Evolutionary conservation across 169 alveolate genomes (phyloP).

Genomic region (Prorocentrum cordatum): DNA sequence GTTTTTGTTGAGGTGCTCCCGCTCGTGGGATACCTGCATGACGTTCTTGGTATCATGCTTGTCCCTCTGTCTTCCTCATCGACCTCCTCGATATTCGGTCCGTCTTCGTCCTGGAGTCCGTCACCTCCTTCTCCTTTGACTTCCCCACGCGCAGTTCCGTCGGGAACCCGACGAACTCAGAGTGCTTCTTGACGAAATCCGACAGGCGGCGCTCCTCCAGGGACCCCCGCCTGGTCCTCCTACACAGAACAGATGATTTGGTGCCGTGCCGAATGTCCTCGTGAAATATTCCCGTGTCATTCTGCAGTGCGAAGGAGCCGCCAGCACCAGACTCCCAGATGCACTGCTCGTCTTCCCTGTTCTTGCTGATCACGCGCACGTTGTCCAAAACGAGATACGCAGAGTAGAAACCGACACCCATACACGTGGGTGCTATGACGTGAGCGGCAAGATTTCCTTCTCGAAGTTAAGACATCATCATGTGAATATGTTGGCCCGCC

Average conservation of each 20-base stretch:
- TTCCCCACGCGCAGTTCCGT: slow-evolving; percentile 93
- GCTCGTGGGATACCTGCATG: slow-evolving; percentile 93
- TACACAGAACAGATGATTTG: too few species aligned
- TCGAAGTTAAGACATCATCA: too few species aligned
- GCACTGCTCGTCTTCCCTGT: slow-evolving; percentile 92
- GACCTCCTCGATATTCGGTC: slow-evolving; percentile 77
- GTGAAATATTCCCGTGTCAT: too few species aligned
- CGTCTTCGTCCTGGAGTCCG: slow-evolving; percentile 86
- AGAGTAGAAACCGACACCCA: slow-evolving; percentile 99
- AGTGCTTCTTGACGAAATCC: slow-evolving; percentile 97
- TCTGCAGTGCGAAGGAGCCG: slow-evolving; percentile 98
- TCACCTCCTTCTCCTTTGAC: too few species aligned
- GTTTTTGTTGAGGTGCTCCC: slow-evolving; percentile 95
- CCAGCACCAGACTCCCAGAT: slow-evolving; percentile 98
- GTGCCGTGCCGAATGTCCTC: too few species aligned
- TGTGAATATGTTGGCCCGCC: too few species aligned
- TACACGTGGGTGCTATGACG: too few species aligned
- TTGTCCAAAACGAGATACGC: slow-evolving; percentile 98
- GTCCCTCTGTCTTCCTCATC: slow-evolving; percentile 79
- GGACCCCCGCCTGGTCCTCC: too few species aligned
- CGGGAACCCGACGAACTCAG: slow-evolving; percentile 98
- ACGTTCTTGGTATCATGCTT: slow-evolving; percentile 95
- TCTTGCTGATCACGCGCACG: slow-evolving; percentile 92
- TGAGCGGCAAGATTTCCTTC: too few species aligned
- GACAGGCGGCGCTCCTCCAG: slow-evolving; percentile 95